These are phyloP conservation scores for Colletotrichum echinochloae DNA, from an alignment of 2,329 filamentous ascomycete species.

Conservation along the genomic window DNA sequence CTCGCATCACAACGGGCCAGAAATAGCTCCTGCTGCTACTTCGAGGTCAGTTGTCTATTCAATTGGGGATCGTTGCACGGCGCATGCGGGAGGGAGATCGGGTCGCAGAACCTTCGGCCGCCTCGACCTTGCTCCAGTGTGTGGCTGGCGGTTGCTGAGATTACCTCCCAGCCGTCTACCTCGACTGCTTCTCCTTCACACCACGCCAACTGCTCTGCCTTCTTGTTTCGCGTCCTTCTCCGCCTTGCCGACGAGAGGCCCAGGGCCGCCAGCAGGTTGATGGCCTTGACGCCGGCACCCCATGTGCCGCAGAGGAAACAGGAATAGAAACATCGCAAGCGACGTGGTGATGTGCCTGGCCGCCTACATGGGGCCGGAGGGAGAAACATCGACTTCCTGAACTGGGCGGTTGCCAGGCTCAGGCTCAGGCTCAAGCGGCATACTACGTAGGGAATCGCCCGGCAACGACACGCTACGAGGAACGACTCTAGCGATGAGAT, in stretches of 20 bases:
- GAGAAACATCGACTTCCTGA: conserved; percentile 24
- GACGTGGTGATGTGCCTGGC: conserved; percentile 9
- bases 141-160: conserved; percentile 39
- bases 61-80: conserved; percentile 32
- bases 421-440: conserved; percentile 18
- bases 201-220: neutral
- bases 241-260: conserved; percentile 25
- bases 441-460: conserved; percentile 35
- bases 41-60: conserved; percentile 25
- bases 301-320: conserved; percentile 26
- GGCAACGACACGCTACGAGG: conserved; percentile 36
- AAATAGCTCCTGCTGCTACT: conserved; percentile 36
- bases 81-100: conserved; percentile 40
- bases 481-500: conserved; percentile 38
- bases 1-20: conserved; percentile 26
- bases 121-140: conserved; percentile 17
- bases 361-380: conserved; percentile 20
- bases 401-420: conserved; percentile 8
- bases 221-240: neutral
- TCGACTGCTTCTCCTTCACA: conserved; percentile 11
- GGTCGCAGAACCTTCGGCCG: conserved; percentile 39
- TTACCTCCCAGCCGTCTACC: conserved; percentile 34
- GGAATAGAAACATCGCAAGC: conserved; percentile 39
- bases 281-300: conserved; percentile 28
- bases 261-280: conserved; percentile 27